Conservation (phyloP, 352 stramenopile species). For the Pythium grandisporangium region DNA sequence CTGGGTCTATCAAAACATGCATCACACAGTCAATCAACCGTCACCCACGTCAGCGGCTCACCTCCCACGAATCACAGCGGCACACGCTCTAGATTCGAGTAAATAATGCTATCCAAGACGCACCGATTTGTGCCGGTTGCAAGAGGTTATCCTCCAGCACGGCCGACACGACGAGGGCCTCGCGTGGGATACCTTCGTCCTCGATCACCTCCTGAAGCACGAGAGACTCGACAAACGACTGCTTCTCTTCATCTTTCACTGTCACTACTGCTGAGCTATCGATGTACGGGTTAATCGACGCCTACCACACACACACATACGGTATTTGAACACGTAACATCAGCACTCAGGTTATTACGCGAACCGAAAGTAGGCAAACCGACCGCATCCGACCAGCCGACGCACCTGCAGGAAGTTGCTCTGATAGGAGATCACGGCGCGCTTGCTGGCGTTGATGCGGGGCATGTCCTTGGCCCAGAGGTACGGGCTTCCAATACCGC, state of each 20-base stretch:
- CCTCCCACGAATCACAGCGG: neutral
- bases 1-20: conserved; percentile 9
- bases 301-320: conserved; percentile 9
- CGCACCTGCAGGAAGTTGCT: conserved; percentile 57
- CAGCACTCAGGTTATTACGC: neutral
- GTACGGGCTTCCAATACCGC: conserved; percentile 49
- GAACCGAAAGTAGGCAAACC: too few species aligned
- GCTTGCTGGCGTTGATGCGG: conserved; percentile 47
- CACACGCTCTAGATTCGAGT: neutral
- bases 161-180: conserved; percentile 49
- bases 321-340: neutral
- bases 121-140: conserved; percentile 15
- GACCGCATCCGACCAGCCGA: too few species aligned
- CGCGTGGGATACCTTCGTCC: conserved; percentile 46
- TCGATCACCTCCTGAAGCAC: conserved; percentile 53
- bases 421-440: conserved; percentile 17
- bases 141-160: conserved; percentile 47
- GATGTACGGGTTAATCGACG: conserved; percentile 37
- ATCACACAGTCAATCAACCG: neutral
- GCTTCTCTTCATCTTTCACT: conserved; percentile 28
- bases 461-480: conserved; percentile 67
- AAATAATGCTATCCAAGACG: neutral
- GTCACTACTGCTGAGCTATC: conserved; percentile 2
- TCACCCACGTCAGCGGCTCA: neutral
- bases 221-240: conserved; percentile 61